phyloP scores from a whole-genome alignment of 1,284 basidiomycete species.

The Veloboletus limbatus region DNA sequence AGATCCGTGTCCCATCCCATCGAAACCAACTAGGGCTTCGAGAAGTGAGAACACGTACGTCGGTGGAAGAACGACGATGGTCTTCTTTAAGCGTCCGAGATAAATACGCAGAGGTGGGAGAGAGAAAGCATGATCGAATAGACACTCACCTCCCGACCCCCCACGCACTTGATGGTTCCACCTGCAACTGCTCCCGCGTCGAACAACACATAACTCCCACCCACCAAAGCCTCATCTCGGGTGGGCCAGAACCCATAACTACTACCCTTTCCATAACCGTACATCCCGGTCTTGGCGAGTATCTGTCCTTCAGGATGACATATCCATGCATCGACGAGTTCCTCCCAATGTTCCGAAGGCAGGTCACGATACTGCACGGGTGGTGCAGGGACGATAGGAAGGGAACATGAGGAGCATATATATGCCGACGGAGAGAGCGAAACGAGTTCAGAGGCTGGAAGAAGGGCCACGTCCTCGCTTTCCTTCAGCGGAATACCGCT shows the following conservation, averaged over 20 bases:
- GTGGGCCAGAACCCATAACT: conserved; percentile 74
- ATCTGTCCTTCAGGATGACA: conserved; percentile 86
- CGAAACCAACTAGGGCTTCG: conserved; percentile 58
- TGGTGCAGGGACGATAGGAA: conserved; percentile 61
- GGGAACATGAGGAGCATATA: conserved; percentile 71
- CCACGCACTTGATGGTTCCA: conserved; percentile 51
- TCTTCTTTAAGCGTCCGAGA: conserved; percentile 84
- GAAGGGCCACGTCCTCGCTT: conserved; percentile 36
- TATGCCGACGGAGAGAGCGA: conserved; percentile 56
- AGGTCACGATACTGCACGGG: conserved; percentile 72
- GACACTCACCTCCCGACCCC: conserved; percentile 55
- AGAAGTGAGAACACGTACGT: conserved; percentile 37
- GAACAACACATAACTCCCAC: conserved; percentile 82
- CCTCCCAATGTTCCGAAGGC: conserved; percentile 95
- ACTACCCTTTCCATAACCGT: conserved; percentile 15
- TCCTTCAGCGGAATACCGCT: conserved; percentile 22
- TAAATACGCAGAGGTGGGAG: conserved; percentile 16
- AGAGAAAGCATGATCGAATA: conserved; percentile 11
- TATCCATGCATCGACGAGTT: conserved; percentile 97
- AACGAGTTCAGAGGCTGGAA: conserved; percentile 68
- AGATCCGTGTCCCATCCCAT: conserved; percentile 36
- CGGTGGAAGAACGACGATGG: conserved; percentile 74
- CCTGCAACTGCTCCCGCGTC: conserved; percentile 55
- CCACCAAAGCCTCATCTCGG: conserved; percentile 70
- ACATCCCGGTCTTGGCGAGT: conserved; percentile 59